Evolutionary conservation across 2,329 filamentous ascomycete genomes (phyloP), one percentile per base, ranked within the genome.

Genomic region (Hypoxylon sp.): DNA sequence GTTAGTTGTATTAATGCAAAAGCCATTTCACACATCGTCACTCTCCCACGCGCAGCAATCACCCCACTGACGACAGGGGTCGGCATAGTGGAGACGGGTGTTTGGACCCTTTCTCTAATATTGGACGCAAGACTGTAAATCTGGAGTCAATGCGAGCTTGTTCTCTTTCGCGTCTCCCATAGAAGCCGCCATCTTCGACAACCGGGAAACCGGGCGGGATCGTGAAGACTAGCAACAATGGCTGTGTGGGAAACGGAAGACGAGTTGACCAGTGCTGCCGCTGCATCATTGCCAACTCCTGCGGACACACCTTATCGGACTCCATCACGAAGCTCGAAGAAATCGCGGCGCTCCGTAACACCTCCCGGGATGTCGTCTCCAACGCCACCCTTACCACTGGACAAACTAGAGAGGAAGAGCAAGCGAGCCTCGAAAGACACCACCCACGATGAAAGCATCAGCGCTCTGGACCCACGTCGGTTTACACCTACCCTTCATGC

Each of bases 401-500:
- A 67, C 19, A 74, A 71, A 55, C 68, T 66, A 7, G 75, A 79
- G 35, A 77, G 70, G 61, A 69, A 67, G 15, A 73, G 72, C 6
- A 82, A 82, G 57, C 72, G 83, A 62, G 74, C 77, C 13, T 81
- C 81, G 9, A 76, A 78, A 50, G 86, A 90, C 67, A 71, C 83
- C 16, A 73, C 76, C 15, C 80, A 74, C 45, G 85, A 93, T 59
- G 88, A 93, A 57, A 83, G 76, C 32, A 84, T 91, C 50, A 80
- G 82, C 61, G 85, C 91, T 15, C 77, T 97, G 20, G 94, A 99
- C 67, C 91, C 94, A 2, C 85, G 93, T 46, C 84, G 94, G 26
- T 97, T 99, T 67, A 99, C 94, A 0, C 94, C 94, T 1, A 97
- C 92, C 0, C 75, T 99, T 7, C 94, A 97, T 70, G 94, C 94